Base-by-base conservation (phyloP, 2,329 filamentous ascomycete genomes). In the Xylaria sp. region DNA sequence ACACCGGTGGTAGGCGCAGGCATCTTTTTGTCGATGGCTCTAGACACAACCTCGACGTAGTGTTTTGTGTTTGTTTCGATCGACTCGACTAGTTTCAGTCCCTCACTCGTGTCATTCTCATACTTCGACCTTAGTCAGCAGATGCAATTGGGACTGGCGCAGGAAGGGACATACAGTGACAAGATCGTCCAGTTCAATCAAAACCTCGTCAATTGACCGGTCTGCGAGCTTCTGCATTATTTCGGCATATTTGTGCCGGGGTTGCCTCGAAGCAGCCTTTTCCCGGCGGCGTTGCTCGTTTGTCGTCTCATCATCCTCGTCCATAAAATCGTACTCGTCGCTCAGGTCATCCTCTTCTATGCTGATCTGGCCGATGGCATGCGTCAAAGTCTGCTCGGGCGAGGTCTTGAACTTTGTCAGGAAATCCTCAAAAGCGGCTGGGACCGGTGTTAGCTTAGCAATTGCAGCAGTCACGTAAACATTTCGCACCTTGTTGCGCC, bases 271-370 rank as follows among this genome's bases (percentile, higher is more conserved):
- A 72, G 78, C 83, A 73, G 83, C 83, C 78, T 81, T 85, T 57
- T 86, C 81, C 72, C 83, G 82, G 61, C 81, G 84, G 26, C 84
- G 85, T 69, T 79, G 83, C 68, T 84, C 83, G 46, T 84, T 83
- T 20, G 84, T 83, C 20, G 84, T 84, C 62, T 89, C 88, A 71
- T 93, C 90, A 70, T 89, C 88, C 75, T 94, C 92, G 78, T 97
- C 93, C 89, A 97, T 93, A 78, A 97, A 93, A 77, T 97, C 94
- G 79, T 97, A 93, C 76, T 97, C 93, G 77, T 97, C 94, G 80
- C 91, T 94, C 49, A 93, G 86, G 74, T 92, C 92, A 81, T 97
- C 92, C 77, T 93, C 94, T 79, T 94, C 92, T 72, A 99, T 92
- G 77, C 92, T 92, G 76, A 99, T 89, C 73, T 91, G 90, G 74